These are phyloP conservation scores for Mycena epipterygia DNA, from an alignment of 768 basidiomycete species.

Conservation along the genomic window DNA sequence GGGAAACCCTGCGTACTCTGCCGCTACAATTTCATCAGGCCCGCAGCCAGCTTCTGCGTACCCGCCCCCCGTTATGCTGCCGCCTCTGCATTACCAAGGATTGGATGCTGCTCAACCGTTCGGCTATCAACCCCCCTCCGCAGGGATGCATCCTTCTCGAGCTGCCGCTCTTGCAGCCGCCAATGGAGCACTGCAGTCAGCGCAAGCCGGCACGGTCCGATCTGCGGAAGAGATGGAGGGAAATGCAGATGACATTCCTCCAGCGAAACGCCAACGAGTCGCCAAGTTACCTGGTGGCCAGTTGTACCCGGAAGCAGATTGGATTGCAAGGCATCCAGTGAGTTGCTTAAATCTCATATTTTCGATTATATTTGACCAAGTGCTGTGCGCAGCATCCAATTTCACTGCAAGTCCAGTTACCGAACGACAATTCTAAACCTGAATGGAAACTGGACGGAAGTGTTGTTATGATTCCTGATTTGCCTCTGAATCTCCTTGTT, in stretches of 20 bases:
- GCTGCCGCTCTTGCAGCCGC: constrained; percentile 71
- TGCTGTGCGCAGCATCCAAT: constrained; percentile 77
- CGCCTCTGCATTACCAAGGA: constrained; percentile 88
- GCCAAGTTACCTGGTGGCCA: constrained; percentile 89
- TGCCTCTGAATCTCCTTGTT: constrained; percentile 88
- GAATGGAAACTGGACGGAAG: constrained; percentile 95
- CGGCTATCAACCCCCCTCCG: constrained; percentile 78
- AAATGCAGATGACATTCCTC: constrained; percentile 72
- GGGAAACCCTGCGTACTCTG: constrained; percentile 69
- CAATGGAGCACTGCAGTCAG: constrained; percentile 59
- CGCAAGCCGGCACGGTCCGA: constrained; percentile 80
- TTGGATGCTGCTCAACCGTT: constrained; percentile 83
- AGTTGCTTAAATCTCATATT: constrained; percentile 39
- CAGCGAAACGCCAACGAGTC: constrained; percentile 90
- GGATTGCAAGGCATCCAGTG: constrained; percentile 91
- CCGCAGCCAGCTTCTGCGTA: constrained; percentile 90
- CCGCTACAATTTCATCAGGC: constrained; percentile 91
- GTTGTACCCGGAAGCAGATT: constrained; percentile 89
- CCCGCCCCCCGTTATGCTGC: constrained; percentile 83
- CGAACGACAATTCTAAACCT: constrained; percentile 83
- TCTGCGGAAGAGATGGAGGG: constrained; percentile 88
- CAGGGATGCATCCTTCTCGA: constrained; percentile 79
- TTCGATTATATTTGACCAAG: constrained; percentile 13
- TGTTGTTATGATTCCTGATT: constrained; percentile 81
- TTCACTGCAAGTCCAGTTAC: constrained; percentile 86